Evolutionary conservation across 1,139 yeast species (phyloP), one percentile per base, ranked within the genome.

Genomic region (Meyerozyma carpophila): DNA sequence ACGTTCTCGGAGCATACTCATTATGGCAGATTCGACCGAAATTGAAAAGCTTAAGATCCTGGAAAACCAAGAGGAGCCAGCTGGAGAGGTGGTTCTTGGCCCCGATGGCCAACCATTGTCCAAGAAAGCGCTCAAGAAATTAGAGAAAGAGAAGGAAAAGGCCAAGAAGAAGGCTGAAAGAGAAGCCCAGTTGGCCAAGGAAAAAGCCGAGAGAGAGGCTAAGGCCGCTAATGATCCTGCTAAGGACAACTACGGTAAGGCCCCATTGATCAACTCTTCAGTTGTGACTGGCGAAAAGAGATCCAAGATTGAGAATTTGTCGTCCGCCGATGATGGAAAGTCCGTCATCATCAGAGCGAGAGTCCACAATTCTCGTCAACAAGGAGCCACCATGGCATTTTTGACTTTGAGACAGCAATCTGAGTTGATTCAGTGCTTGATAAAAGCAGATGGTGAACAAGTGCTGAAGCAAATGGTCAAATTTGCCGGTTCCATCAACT

Each of bases 391-490:
- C 54, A 83, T 93, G 86, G 81, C 89, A 43, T 93, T 93, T 66
- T 68, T 93, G 56, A 81, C 95, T 25, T 80, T 93, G 59, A 86
- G 99, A 73, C 98, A 93, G 72, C 96, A 89, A 71, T 73, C 81
- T 44, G 77, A 80, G 46, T 69, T 85, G 59, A 79, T 91, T 56
- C 98, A 91, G 74, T 96, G 88, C 46, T 77, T 93, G 53, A 73
- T 89, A 51, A 87, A 86, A 62, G 79, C 83, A 48, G 77, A 78
- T 53, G 62, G 63, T 50, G 78, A 74, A 51, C 70, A 81, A 27
- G 76, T 94, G 45, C 87, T 96, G 43, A 93, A 93, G 70, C 96
- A 87, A 66, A 87, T 94, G 94, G 95, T 91, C 53, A 93, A 93
- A 69, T 93, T 97, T 96, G 84, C 91, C 37, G 89, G 94, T 25